Percentiles rank a stretch among this genome's conserved stretches.
phyloP scores from a whole-genome alignment of 495 filamentous ascomycete genomes.

The Bombardia bombarda region DNA sequence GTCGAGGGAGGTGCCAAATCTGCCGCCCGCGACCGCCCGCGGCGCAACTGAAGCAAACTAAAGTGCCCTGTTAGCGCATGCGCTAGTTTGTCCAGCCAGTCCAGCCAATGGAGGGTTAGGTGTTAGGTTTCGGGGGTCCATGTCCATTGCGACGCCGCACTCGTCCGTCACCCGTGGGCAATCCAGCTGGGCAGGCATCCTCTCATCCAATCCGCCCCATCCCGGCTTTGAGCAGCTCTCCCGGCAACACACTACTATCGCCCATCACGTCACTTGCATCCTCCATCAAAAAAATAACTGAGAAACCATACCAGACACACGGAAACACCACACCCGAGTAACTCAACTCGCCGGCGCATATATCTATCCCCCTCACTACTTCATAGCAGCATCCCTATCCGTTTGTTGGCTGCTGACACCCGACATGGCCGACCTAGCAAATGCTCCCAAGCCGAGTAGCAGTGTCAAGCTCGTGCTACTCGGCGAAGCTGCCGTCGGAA shows the following conservation, averaged over 20 bases:
- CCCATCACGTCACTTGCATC: conserved; percentile 27
- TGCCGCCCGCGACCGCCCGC: not conserved
- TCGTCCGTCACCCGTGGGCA: too few relatives aligned
- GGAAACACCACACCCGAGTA: not conserved
- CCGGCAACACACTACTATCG: too few relatives aligned
- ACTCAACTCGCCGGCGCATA: too few relatives aligned
- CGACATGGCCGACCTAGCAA: conserved; percentile 43
- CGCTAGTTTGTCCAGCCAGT: too few relatives aligned
- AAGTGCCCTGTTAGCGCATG: too few relatives aligned
- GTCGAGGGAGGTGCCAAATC: not conserved
- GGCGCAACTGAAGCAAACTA: too few relatives aligned
- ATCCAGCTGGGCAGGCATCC: conserved; percentile 17
- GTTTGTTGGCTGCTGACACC: not conserved
- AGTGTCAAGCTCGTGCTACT: conserved; percentile 98
- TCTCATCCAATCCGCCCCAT: conserved; percentile 8
- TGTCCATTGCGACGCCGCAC: too few relatives aligned
- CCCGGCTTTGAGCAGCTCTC: too few relatives aligned
- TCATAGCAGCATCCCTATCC: too few relatives aligned
- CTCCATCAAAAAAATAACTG: conserved; percentile 4
- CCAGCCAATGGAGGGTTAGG: too few relatives aligned
- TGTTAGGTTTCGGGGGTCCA: too few relatives aligned
- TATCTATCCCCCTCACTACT: too few relatives aligned
- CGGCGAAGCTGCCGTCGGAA: conserved; percentile 95
- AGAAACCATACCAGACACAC: conserved; percentile 3
- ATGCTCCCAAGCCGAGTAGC: conserved; percentile 88